Evolutionary conservation across 2,329 filamentous ascomycete species (phyloP).

Genomic region (Cercospora citrullina): DNA sequence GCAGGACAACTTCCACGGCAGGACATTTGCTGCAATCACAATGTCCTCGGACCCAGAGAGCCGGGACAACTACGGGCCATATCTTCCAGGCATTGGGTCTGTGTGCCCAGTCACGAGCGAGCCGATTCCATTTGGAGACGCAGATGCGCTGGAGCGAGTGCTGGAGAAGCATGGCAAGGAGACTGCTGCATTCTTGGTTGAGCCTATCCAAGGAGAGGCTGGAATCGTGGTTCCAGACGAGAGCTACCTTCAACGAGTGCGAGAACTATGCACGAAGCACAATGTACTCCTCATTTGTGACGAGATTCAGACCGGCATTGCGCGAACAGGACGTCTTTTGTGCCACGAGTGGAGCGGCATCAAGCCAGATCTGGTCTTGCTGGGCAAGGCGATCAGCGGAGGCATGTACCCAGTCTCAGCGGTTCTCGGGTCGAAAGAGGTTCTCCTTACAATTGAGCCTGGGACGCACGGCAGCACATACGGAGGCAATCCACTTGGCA

Average conservation of each 20-base stretch:
- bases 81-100: slow-evolving; percentile 84
- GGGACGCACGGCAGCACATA: slow-evolving; percentile 99
- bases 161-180: slow-evolving; percentile 79
- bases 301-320: slow-evolving; percentile 98
- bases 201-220: slow-evolving; percentile 96
- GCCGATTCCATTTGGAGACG: slow-evolving; percentile 81
- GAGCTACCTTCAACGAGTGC: slow-evolving; percentile 77
- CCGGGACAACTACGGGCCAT: slow-evolving; percentile 94
- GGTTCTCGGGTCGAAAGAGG: slow-evolving; percentile 80
- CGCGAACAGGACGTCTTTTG: slow-evolving; percentile 88
- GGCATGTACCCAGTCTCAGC: slow-evolving; percentile 99
- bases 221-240: slow-evolving; percentile 94
- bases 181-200: slow-evolving; percentile 88
- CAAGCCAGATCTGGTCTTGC: slow-evolving; percentile 89
- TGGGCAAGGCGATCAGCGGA: slow-evolving; percentile 96
- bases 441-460: slow-evolving; percentile 95
- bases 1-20: slow-evolving; percentile 91
- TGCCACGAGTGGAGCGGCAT: slow-evolving; percentile 94
- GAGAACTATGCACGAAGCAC: slow-evolving; percentile 87
- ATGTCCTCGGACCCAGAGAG: slow-evolving; percentile 95
- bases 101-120: slow-evolving; percentile 72
- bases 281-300: slow-evolving; percentile 96
- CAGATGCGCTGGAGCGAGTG: slow-evolving; percentile 74
- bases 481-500: slow-evolving; percentile 92
- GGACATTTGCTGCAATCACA: slow-evolving; percentile 95